Base-by-base conservation (phyloP, 257 asterid genomes). In the Fraxinus cuspidata region DNA sequence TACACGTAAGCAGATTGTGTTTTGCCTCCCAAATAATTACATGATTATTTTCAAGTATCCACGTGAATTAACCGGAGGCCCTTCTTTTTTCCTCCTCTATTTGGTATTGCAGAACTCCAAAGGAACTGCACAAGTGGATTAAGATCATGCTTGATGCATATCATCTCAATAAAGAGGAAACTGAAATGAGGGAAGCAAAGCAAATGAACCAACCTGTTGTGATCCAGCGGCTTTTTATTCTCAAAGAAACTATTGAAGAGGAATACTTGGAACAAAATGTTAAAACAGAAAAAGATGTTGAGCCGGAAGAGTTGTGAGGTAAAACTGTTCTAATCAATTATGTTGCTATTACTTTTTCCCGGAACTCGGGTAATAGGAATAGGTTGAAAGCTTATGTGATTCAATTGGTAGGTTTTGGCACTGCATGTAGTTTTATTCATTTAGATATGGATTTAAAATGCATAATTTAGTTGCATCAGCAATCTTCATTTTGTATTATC, bases 121-220 rank as follows among this genome's bases (percentile, higher is more conserved):
- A 91, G 82, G 98, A 92, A 88, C 93, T 94, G 80, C 98, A 92
- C 87, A 91, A 89, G 85, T 94, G 98, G 97, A 87, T 94, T 68
- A 86, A 84, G 81, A 85, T 94, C 83, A 91, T 94, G 98, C 91
- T 94, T 21, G 98, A 94, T 32, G 98, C 98, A 15, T 92, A 94
- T 89, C 83, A 90, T 79, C 89, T 94, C 34, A 89, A 85, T 63
- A 81, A 85, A 89, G 97, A 92, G 84, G 99, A 94, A 77, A 92
- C 89, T 28, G 99, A 94, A 73, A 90, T 91, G 32, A 88, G 92
- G 84, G 97, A 94, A 88, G 99, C 99, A 31, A 89, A 78, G 87
- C 88, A 91, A 83, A 79, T 94, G 89, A 88, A 81, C 84, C 89
- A 86, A 83, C 99, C 97, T 23, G 80, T 92, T 3, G 97, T 94